A percentile compares a stretch with the other conserved stretches of the same genome.
These are phyloP conservation scores for Candida hungchunana DNA, from an alignment of 805 yeast genomes.

Conservation along the genomic window DNA sequence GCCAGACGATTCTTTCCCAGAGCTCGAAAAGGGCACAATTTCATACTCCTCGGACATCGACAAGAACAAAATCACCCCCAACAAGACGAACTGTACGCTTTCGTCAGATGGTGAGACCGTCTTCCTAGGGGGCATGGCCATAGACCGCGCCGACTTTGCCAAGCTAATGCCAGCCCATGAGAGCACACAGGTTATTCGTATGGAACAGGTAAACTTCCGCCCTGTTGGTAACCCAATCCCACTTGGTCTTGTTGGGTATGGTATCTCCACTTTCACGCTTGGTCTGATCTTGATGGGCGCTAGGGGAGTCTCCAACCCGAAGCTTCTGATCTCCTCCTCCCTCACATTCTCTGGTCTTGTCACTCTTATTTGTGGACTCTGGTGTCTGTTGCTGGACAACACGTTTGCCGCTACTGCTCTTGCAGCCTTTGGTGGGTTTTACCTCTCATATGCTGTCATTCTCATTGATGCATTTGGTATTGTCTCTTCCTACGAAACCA, in stretches of 20 bases:
- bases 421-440: conserved; percentile 51
- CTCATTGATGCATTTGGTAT: conserved; percentile 42
- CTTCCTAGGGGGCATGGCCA: conserved; percentile 36
- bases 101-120: conserved; percentile 32
- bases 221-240: conserved; percentile 47
- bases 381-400: conserved; percentile 48
- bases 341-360: conserved; percentile 48
- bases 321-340: conserved; percentile 41
- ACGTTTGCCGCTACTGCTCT: conserved; percentile 54
- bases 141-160: conserved; percentile 51
- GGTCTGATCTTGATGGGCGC: conserved; percentile 46
- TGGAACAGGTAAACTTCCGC: conserved; percentile 45
- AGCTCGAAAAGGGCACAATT: conserved; percentile 16
- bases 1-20: not conserved
- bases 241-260: conserved; percentile 47
- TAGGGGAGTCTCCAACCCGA: conserved; percentile 39
- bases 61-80: conserved; percentile 4
- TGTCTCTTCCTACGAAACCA: conserved; percentile 34
- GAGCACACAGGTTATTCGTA: conserved; percentile 10
- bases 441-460: conserved; percentile 46
- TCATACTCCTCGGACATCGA: conserved; percentile 2
- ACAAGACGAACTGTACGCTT: conserved; percentile 13
- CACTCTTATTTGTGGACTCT: conserved; percentile 46
- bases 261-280: conserved; percentile 42
- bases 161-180: conserved; percentile 38